Percentiles rank a stretch among this genome's conserved stretches.
Evolutionary conservation across 2,329 filamentous ascomycete genomes (phyloP).

Genomic region (Sclerotinia nivalis): DNA sequence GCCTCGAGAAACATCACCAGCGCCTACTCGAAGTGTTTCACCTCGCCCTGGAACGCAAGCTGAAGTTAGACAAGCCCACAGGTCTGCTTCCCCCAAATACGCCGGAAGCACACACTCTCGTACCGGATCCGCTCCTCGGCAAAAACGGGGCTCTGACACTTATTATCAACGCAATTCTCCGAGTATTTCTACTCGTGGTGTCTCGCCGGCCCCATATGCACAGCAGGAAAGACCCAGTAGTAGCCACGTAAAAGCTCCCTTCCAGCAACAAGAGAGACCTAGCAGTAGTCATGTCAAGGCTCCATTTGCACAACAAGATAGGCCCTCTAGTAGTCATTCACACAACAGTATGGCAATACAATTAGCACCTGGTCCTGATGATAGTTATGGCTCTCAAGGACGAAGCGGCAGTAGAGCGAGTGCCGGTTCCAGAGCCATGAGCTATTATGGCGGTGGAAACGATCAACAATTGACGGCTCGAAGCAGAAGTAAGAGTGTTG

Average conservation of each 20-base stretch:
- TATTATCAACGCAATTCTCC: slow-evolving; percentile 54
- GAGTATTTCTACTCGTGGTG: slow-evolving; percentile 48
- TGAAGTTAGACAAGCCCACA: slow-evolving; percentile 48
- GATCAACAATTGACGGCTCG: slow-evolving; percentile 44
- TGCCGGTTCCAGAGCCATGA: slow-evolving; percentile 51
- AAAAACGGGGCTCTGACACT: slow-evolving; percentile 50
- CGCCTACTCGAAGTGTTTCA: slow-evolving; percentile 62
- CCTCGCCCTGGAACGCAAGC: slow-evolving; percentile 59
- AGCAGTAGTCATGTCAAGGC: slow-evolving; percentile 46
- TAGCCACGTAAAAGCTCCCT: slow-evolving; percentile 41
- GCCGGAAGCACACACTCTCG: slow-evolving; percentile 41
- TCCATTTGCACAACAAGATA: slow-evolving; percentile 32
- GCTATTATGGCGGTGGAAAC: slow-evolving; percentile 51
- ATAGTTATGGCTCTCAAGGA: slow-evolving; percentile 59
- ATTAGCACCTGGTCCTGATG: slow-evolving; percentile 56
- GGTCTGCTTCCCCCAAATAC: slow-evolving; percentile 65
- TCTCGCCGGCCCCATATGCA: slow-evolving; percentile 46
- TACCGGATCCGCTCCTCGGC: slow-evolving; percentile 44
- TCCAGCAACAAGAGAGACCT: slow-evolving; percentile 49
- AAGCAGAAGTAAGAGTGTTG: slow-evolving; percentile 78
- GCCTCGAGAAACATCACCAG: slow-evolving; percentile 65
- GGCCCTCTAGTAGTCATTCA: slow-evolving; percentile 22
- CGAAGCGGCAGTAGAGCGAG: slow-evolving; percentile 52
- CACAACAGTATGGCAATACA: slow-evolving; percentile 63
- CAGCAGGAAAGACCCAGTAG: slow-evolving; percentile 52